Evolutionary conservation across 371 early-diverging fungal species (phyloP).

Genomic region (Mucor mucedo): DNA sequence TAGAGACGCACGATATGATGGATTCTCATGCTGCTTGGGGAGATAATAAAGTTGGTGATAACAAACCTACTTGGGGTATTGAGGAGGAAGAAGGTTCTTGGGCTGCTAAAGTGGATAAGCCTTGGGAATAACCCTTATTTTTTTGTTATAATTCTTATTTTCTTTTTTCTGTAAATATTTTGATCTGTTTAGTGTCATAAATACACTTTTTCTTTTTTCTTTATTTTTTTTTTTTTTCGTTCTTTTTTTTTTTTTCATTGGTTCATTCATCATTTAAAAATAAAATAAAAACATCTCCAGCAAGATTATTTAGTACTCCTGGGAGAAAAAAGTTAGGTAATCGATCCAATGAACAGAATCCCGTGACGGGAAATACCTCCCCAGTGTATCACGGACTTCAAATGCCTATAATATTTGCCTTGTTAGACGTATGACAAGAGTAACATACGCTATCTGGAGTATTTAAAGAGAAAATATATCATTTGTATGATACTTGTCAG

Average conservation of each 20-base stretch:
- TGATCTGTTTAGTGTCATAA: neutral
- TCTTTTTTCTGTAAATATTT: constrained; percentile 1
- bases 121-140: constrained; percentile 20
- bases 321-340: no score
- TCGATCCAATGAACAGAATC: no score
- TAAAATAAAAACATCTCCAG: no score
- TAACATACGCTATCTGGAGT: no score
- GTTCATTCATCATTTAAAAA: no score
- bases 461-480: no score
- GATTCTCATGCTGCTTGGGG: constrained; percentile 23
- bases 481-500: no score
- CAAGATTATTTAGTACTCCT: no score
- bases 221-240: neutral
- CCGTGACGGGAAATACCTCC: no score
- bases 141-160: neutral
- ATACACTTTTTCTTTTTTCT: neutral
- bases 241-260: neutral
- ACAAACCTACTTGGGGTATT: constrained; percentile 7
- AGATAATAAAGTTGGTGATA: constrained; percentile 11
- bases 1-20: constrained; percentile 8
- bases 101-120: constrained; percentile 28
- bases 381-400: no score
- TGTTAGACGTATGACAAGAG: no score
- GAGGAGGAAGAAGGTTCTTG: constrained; percentile 22
- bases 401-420: no score